Conservation (phyloP, 1,284 basidiomycete species). For the Leccinum subrobustum region DNA sequence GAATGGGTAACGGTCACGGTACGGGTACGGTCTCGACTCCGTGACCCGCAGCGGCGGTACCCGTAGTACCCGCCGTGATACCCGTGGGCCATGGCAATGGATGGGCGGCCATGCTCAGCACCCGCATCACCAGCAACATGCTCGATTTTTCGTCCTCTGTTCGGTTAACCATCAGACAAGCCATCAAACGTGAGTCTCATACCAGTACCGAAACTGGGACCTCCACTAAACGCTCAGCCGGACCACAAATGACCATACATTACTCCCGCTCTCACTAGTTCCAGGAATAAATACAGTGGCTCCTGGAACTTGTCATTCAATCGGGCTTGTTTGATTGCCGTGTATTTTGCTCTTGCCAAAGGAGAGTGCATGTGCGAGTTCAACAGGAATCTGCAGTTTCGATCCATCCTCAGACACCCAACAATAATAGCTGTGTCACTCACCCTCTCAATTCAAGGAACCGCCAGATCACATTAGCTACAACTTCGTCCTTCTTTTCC, state of each 20-base stretch:
- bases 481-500: constrained; percentile 88
- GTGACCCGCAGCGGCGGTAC: too few relatives aligned
- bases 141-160: constrained; percentile 86
- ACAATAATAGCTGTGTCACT: constrained; percentile 17
- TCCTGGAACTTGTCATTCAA: constrained; percentile 99
- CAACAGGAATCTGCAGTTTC: constrained; percentile 68
- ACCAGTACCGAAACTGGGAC: constrained; percentile 92
- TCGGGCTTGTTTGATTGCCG: constrained; percentile 72
- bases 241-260: constrained; percentile 94
- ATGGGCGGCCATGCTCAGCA: constrained; percentile 65
- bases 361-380: constrained; percentile 89
- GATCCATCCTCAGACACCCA: constrained; percentile 10
- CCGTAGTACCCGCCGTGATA: too few relatives aligned
- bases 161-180: constrained; percentile 19
- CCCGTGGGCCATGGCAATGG: too few relatives aligned
- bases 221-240: constrained; percentile 86
- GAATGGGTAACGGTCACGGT: too few relatives aligned
- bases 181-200: constrained; percentile 21
- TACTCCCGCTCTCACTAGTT: constrained; percentile 91
- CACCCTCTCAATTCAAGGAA: constrained; percentile 95
- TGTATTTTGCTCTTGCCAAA: constrained; percentile 88
- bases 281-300: constrained; percentile 88
- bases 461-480: constrained; percentile 97
- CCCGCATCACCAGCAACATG: constrained; percentile 95
- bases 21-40: too few relatives aligned